Conservation (phyloP, 768 basidiomycete genomes). For the Lentinula guzmanii region DNA sequence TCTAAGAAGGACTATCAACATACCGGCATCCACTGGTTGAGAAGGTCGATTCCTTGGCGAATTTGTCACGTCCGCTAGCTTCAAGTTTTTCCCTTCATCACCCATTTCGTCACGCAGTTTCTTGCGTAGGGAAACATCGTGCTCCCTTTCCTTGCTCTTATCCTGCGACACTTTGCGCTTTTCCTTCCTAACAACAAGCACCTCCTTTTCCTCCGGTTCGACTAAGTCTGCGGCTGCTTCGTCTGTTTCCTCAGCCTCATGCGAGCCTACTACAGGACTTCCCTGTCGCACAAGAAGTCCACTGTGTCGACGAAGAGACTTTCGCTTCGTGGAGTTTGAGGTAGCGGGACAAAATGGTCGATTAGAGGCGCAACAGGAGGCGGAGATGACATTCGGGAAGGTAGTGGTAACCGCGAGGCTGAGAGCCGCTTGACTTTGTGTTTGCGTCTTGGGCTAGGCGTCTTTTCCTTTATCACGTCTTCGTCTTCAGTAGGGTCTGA, state of each 20-base stretch:
- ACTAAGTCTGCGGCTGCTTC: slow-evolving; percentile 37
- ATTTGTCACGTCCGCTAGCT: slow-evolving; percentile 63
- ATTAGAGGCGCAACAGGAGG: slow-evolving; percentile 20
- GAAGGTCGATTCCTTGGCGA: slow-evolving; percentile 38
- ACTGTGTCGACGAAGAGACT: slow-evolving; percentile 39
- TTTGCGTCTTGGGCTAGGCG: slow-evolving; percentile 32
- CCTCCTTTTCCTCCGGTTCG: slow-evolving; percentile 26
- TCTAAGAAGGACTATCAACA: neutral
- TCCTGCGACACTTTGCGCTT: slow-evolving; percentile 30
- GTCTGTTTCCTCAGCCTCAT: slow-evolving; percentile 51
- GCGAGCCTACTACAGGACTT: slow-evolving; percentile 67
- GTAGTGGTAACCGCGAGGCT: slow-evolving; percentile 42
- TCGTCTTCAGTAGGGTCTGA: slow-evolving; percentile 36
- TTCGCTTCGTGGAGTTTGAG: slow-evolving; percentile 21
- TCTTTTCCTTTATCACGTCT: slow-evolving; percentile 18
- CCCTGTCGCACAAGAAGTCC: slow-evolving; percentile 59
- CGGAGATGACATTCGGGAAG: slow-evolving; percentile 34
- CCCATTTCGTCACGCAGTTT: slow-evolving; percentile 4
- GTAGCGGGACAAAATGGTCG: slow-evolving; percentile 17
- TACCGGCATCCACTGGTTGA: slow-evolving; percentile 40
- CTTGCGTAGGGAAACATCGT: slow-evolving; percentile 8
- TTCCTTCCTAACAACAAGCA: slow-evolving; percentile 36
- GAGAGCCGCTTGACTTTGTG: slow-evolving; percentile 38
- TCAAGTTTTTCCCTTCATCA: slow-evolving; percentile 35
- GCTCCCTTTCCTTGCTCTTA: slow-evolving; percentile 28